A percentile compares a stretch with the other conserved stretches of the same genome.
Conservation (phyloP, 345 rosid species). For the Salix arbutifolia region DNA sequence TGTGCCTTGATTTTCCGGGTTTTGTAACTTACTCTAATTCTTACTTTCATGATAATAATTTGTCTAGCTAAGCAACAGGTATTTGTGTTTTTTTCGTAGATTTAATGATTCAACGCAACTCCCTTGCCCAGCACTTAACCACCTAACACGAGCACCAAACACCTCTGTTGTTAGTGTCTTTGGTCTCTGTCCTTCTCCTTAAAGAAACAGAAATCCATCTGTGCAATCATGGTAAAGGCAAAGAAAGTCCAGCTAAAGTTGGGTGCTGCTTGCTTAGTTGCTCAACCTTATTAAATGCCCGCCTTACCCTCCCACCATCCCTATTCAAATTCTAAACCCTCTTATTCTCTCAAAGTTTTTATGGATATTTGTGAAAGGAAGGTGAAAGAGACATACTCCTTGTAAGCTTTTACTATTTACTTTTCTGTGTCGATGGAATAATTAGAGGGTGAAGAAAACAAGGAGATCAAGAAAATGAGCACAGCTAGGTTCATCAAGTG, state of each 20-base stretch:
- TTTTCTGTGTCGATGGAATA: neutral
- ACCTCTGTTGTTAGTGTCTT: constrained; percentile 9
- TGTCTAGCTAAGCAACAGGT: constrained; percentile 11
- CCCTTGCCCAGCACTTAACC: constrained; percentile 51
- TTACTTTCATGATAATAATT: constrained; percentile 6
- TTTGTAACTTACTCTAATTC: neutral
- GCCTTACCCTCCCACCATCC: constrained; percentile 14
- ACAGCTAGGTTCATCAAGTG: constrained; percentile 56
- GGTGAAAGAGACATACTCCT: neutral
- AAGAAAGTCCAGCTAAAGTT: constrained; percentile 20
- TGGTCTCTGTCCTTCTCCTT: constrained; percentile 37
- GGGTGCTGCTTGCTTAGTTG: constrained; percentile 6
- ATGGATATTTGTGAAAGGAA: constrained; percentile 1
- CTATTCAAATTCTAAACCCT: constrained; percentile 28
- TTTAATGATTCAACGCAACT: constrained; percentile 28
- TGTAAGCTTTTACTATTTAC: neutral
- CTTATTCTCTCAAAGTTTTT: neutral
- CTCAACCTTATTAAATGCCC: constrained; percentile 19
- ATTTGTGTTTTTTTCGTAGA: neutral
- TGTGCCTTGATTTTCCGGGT: neutral
- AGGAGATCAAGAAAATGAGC: constrained; percentile 26
- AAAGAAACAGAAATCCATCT: constrained; percentile 46
- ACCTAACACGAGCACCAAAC: constrained; percentile 42
- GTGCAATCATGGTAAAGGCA: constrained; percentile 30
- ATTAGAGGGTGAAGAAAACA: neutral